Base-by-base conservation (phyloP, 768 basidiomycete genomes). In the Suillus subaureus region DNA sequence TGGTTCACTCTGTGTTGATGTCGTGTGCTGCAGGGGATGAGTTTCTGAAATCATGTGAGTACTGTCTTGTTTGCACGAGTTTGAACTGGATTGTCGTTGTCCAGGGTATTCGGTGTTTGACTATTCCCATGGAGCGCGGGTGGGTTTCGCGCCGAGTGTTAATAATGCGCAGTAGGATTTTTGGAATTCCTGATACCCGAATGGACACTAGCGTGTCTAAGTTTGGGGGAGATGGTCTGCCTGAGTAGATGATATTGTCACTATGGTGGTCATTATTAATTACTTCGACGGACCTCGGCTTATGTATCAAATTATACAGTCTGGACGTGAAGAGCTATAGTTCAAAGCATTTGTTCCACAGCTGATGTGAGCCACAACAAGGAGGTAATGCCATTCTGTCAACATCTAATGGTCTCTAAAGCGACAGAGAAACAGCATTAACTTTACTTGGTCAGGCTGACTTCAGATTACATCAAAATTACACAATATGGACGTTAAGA, bases 31-130 rank as follows among this genome's bases (percentile, higher is more conserved):
- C 66, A 84, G 84, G 87, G 1, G 88, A 84, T 72, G 84, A 82
- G 69, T 89, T 91, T 70, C 71, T 90, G 55, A 91, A 90, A 77
- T 88, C 85, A 12, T 91, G 89, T 87, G 66, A 72, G 86, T 78
- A 33, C 23, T 54, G 35, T 47, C 60, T 49, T 8, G 33, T 49
- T 26, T 33, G 43, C 9, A 8, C 43, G 26, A 49, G 4, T 52
- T 57, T 66, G 70, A 64, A 68, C 6, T 51, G 26, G 11, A 37
- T 33, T 35, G 4, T 13, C 12, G 11, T 35, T 6, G 12, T 35
- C 33, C 64, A 89, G 87, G 87, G 84, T 87, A 90, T 70, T 79
- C 84, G 6, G 78, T 83, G 31, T 90, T 83, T 70, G 89, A 90
- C 73, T 87, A 89, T 66, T 79, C 83, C 6, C 79, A 84, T 39